Conservation (phyloP, 495 filamentous ascomycete species). For the Oidiodendron maius region DNA sequence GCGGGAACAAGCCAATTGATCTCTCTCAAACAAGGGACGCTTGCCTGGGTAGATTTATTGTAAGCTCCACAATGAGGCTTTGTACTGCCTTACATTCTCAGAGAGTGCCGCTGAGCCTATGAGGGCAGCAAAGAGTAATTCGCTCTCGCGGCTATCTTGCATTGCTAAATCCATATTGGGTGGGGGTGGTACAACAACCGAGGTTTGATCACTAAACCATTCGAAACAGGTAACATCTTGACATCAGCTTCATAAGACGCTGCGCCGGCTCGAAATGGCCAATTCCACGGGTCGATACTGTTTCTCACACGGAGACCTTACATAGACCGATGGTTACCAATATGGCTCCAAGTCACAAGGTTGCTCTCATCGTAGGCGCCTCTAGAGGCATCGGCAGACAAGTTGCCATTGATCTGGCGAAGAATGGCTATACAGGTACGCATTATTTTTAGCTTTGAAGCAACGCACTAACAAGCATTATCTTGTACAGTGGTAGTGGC, state of each 20-base stretch:
- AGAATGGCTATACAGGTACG: conserved; percentile 63
- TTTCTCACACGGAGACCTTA: not conserved
- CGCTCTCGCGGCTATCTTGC: too few relatives aligned
- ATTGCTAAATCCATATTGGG: too few relatives aligned
- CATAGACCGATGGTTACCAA: not conserved
- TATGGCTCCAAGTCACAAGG: conserved; percentile 24
- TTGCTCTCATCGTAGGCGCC: conserved; percentile 68
- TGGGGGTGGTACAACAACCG: not conserved
- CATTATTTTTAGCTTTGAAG: not conserved
- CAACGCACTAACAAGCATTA: not conserved
- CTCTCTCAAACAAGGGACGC: too few relatives aligned
- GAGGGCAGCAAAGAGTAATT: too few relatives aligned
- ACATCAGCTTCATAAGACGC: not conserved
- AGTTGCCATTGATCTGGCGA: conserved; percentile 68
- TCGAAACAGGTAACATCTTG: not conserved
- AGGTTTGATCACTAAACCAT: not conserved
- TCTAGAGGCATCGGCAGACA: conserved; percentile 77
- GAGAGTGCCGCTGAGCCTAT: too few relatives aligned
- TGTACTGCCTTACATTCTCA: too few relatives aligned
- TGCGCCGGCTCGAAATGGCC: not conserved
- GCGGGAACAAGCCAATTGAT: too few relatives aligned
- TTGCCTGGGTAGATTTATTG: too few relatives aligned
- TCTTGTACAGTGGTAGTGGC: conserved; percentile 61
- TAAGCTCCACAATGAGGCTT: too few relatives aligned
- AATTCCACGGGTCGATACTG: not conserved